A percentile compares a stretch with the other conserved stretches of the same genome.
These are phyloP conservation scores for Tolypocladium guangdongense DNA, from an alignment of 2,329 filamentous ascomycete genomes.

Conservation along the genomic window DNA sequence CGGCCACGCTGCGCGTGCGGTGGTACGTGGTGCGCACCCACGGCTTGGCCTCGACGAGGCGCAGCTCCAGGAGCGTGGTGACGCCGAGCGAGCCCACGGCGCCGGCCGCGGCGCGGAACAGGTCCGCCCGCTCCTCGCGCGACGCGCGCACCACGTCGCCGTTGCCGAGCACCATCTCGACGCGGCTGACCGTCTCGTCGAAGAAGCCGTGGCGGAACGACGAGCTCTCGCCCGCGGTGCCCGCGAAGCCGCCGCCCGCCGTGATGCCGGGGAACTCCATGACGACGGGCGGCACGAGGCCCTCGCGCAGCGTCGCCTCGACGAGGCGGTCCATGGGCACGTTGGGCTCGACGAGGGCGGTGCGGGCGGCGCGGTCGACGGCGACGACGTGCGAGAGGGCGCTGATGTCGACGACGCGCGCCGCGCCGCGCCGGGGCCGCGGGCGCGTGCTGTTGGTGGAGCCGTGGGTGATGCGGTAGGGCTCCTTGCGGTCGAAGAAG, in stretches of 20 bases:
- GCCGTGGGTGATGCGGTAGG: conserved; percentile 68
- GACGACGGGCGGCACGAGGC: conserved; percentile 58
- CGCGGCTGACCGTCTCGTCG: conserved; percentile 48
- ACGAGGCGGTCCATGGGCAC: conserved; percentile 65
- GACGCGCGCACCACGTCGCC: conserved; percentile 50
- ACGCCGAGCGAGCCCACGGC: conserved; percentile 59
- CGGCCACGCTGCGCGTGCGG: conserved; percentile 35
- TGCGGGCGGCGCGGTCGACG: conserved; percentile 43
- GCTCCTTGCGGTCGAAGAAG: conserved; percentile 36
- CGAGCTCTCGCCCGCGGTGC: conserved; percentile 60
- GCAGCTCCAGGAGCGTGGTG: conserved; percentile 55
- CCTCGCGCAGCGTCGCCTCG: conserved; percentile 51
- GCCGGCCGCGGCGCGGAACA: conserved; percentile 56
- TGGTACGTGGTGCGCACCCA: conserved; percentile 55
- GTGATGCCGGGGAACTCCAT: conserved; percentile 73
- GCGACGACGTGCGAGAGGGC: conserved; percentile 51
- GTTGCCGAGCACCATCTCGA: conserved; percentile 61
- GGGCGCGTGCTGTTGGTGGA: conserved; percentile 64
- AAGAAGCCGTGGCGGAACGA: conserved; percentile 64
- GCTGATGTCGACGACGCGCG: conserved; percentile 50
- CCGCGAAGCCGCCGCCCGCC: conserved; percentile 59
- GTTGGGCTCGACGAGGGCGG: conserved; percentile 63
- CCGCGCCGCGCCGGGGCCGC: conserved; percentile 16
- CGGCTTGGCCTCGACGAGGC: conserved; percentile 46
- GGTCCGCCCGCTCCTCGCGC: conserved; percentile 30